These are phyloP conservation scores for Pestalotiopsis sp. DNA, from an alignment of 2,329 filamentous ascomycete species.

Conservation along the genomic window DNA sequence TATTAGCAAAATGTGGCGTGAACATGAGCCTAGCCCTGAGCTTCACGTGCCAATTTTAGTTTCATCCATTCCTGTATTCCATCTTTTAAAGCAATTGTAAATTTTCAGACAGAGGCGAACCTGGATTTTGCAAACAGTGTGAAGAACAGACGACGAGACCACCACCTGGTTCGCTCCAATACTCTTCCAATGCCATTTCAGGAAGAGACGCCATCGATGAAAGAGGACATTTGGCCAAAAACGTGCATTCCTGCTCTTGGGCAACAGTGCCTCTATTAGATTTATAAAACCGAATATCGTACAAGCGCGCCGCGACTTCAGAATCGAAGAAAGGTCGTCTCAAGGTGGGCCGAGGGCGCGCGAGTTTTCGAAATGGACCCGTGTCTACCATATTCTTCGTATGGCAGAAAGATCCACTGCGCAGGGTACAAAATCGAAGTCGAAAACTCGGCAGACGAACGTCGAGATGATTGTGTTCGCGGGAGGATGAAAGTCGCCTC, in stretches of 20 bases:
- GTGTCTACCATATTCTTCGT: background rate
- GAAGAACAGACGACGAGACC: background rate
- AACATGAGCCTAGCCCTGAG: background rate
- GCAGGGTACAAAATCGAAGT: background rate
- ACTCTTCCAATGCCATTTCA: background rate
- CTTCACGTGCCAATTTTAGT: background rate
- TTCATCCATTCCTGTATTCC: background rate
- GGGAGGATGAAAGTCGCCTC: background rate
- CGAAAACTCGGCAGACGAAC: background rate
- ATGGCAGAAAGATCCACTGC: background rate
- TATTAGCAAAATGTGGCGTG: background rate
- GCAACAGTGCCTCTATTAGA: background rate
- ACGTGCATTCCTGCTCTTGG: background rate
- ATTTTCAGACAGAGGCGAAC: background rate
- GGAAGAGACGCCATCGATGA: background rate
- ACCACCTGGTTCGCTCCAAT: background rate
- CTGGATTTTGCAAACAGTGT: background rate
- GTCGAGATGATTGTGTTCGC: background rate
- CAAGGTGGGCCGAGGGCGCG: background rate
- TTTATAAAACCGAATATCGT: conserved; percentile 1
- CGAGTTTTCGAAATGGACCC: no score
- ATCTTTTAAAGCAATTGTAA: background rate
- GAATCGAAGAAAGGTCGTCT: background rate
- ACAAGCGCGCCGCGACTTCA: conserved; percentile 4
- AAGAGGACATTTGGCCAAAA: background rate